A percentile compares a stretch with the other conserved stretches of the same genome.
Conservation (phyloP, 345 rosid species). For the Excoecaria cochinchinensis region DNA sequence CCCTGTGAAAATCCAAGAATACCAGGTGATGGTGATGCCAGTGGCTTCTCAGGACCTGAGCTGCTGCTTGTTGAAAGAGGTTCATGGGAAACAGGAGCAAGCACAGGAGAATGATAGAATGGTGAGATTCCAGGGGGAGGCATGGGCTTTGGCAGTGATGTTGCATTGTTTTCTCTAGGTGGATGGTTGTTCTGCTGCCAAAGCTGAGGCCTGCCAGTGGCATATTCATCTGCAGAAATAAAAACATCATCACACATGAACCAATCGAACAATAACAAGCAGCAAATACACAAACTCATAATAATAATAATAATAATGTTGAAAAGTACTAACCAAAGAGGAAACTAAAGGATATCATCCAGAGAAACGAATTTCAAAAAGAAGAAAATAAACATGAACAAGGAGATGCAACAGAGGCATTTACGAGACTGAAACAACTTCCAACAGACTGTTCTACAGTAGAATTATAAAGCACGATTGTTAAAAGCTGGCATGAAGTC, state of each 20-base stretch:
- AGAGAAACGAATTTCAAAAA: not conserved
- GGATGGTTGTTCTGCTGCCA: slow-evolving; percentile 38
- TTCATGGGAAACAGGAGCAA: slow-evolving; percentile 13
- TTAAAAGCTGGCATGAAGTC: not conserved
- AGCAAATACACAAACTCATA: not conserved
- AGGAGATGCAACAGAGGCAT: not conserved
- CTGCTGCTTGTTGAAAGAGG: slow-evolving; percentile 21
- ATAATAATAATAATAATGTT: not conserved
- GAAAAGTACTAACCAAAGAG: not conserved
- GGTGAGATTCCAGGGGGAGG: slow-evolving; percentile 28
- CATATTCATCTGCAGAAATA: slow-evolving; percentile 31
- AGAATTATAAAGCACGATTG: not conserved
- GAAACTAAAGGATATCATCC: not conserved
- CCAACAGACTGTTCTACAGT: not conserved
- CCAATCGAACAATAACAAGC: not conserved
- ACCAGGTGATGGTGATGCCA: slow-evolving; percentile 2
- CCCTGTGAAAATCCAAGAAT: slow-evolving; percentile 14
- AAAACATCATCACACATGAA: not conserved
- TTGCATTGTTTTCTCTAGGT: slow-evolving; percentile 14
- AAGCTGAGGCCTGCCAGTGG: slow-evolving; percentile 23
- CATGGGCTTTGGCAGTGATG: slow-evolving; percentile 33
- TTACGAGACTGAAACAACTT: not conserved
- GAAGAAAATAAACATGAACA: not conserved
- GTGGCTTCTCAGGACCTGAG: slow-evolving; percentile 17
- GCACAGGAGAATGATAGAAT: not conserved